Percentiles rank a stretch among this genome's conserved stretches.
Conservation (phyloP, 2,329 filamentous ascomycete species). For the Fonsecaea multimorphosa region DNA sequence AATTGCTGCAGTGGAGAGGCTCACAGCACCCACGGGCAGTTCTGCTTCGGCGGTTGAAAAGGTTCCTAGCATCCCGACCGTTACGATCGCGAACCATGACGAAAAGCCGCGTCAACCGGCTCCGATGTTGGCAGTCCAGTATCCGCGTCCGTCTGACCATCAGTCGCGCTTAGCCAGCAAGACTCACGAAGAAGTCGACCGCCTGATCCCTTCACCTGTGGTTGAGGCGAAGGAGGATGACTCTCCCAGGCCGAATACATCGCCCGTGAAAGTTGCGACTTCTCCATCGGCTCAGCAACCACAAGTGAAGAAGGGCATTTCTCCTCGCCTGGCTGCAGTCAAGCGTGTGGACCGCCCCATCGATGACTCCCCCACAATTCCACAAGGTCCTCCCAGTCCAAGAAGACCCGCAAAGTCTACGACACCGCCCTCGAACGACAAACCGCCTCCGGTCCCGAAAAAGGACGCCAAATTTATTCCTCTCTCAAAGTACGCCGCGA, state of each 20-base stretch:
- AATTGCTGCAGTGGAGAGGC: conserved; percentile 38
- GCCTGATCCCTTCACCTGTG: conserved; percentile 36
- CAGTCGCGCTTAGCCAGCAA: conserved; percentile 15
- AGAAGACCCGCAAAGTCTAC: conserved; percentile 1
- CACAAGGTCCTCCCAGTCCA: conserved; percentile 29
- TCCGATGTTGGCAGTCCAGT: neutral
- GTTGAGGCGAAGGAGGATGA: conserved; percentile 33
- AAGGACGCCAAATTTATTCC: conserved; percentile 40
- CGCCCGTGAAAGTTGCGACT: neutral
- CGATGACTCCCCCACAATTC: conserved; percentile 36
- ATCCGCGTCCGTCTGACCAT: conserved; percentile 4
- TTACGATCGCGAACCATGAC: conserved; percentile 17
- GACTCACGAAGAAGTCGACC: conserved; percentile 28
- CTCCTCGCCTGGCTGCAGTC: conserved; percentile 20
- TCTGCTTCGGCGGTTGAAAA: conserved; percentile 4
- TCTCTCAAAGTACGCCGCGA: conserved; percentile 38
- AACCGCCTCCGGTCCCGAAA: conserved; percentile 34
- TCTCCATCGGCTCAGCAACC: conserved; percentile 14
- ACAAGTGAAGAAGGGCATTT: conserved; percentile 7
- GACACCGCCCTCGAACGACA: conserved; percentile 20
- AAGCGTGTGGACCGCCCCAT: conserved; percentile 31
- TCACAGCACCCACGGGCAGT: conserved; percentile 25
- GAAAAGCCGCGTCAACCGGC: conserved; percentile 4
- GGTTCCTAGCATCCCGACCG: conserved; percentile 13
- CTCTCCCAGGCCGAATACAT: conserved; percentile 24